Evolutionary conservation across 257 asterid genomes (phyloP).

Genomic region (Misopates orontium): DNA sequence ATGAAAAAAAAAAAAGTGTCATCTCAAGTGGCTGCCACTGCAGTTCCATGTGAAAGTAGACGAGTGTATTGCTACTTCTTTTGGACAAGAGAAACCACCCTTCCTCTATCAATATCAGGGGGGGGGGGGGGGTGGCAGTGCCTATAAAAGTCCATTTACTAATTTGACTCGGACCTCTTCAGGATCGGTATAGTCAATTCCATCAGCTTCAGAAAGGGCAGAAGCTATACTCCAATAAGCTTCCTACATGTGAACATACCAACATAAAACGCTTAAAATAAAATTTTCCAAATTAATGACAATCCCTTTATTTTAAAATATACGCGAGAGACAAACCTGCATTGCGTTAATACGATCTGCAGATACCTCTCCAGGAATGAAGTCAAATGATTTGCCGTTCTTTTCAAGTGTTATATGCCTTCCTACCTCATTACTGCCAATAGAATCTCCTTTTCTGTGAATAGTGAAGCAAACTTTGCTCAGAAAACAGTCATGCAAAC

Average conservation of each 20-base stretch:
- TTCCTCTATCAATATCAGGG: no score
- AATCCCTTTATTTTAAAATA: not conserved
- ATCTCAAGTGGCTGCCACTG: no score
- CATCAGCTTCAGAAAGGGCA: slow-evolving; percentile 95
- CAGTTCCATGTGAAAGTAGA: no score
- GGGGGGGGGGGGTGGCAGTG: no score
- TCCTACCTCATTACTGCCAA: slow-evolving; percentile 31
- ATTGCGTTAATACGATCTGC: slow-evolving; percentile 68
- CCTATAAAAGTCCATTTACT: not conserved
- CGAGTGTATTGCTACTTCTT: no score
- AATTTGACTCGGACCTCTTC: slow-evolving; percentile 67
- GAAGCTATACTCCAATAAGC: slow-evolving; percentile 85
- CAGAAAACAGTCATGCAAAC: slow-evolving; percentile 11
- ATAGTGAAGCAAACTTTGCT: slow-evolving; percentile 22
- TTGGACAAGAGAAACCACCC: no score
- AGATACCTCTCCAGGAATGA: slow-evolving; percentile 69
- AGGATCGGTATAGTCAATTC: slow-evolving; percentile 87
- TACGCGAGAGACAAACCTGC: slow-evolving; percentile 48
- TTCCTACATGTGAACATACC: slow-evolving; percentile 48
- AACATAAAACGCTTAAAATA: not conserved
- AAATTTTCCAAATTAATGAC: not conserved
- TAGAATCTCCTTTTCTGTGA: slow-evolving; percentile 46
- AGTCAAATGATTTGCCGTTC: slow-evolving; percentile 69
- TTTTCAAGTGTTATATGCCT: slow-evolving; percentile 73
- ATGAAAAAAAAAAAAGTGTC: no score